Conservation (phyloP, 352 stramenopile genomes). For the Phytophthora litchii region DNA sequence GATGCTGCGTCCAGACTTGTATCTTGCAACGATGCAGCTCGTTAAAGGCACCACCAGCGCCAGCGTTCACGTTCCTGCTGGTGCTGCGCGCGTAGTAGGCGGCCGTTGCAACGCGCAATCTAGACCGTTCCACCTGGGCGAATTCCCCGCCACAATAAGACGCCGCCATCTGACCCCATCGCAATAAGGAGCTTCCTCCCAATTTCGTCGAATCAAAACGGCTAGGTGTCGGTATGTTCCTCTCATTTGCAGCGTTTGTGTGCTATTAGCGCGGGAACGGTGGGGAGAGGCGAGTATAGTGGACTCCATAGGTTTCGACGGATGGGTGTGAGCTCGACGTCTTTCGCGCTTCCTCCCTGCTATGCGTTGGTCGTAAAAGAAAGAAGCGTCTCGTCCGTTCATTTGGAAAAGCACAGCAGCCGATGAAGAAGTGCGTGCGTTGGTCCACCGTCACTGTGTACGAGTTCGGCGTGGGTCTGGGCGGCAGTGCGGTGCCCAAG, state of each 20-base stretch:
- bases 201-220: conserved; percentile 28
- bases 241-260: too few relatives aligned
- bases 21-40: conserved; percentile 31
- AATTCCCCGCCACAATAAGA: neutral
- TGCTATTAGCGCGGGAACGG: conserved; percentile 4
- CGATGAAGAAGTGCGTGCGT: conserved; percentile 46
- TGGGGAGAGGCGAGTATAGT: conserved; percentile 25
- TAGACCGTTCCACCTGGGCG: conserved; percentile 24
- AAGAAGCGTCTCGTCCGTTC: neutral
- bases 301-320: conserved; percentile 18
- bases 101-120: conserved; percentile 27
- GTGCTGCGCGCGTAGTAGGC: conserved; percentile 11
- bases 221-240: conserved; percentile 12
- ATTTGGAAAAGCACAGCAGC: conserved; percentile 19
- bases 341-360: too few relatives aligned
- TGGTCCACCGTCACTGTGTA: conserved; percentile 72
- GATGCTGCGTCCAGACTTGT: conserved; percentile 56
- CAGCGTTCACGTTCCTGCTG: conserved; percentile 28
- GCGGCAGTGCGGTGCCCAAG: conserved; percentile 55
- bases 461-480: conserved; percentile 61
- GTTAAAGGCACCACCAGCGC: neutral
- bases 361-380: conserved; percentile 15
- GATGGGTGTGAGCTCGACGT: conserved; percentile 20
- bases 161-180: conserved; percentile 15
- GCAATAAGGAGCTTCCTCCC: conserved; percentile 1